These are phyloP conservation scores for Claviceps sp. DNA, from an alignment of 2,329 filamentous ascomycete genomes.

Conservation along the genomic window DNA sequence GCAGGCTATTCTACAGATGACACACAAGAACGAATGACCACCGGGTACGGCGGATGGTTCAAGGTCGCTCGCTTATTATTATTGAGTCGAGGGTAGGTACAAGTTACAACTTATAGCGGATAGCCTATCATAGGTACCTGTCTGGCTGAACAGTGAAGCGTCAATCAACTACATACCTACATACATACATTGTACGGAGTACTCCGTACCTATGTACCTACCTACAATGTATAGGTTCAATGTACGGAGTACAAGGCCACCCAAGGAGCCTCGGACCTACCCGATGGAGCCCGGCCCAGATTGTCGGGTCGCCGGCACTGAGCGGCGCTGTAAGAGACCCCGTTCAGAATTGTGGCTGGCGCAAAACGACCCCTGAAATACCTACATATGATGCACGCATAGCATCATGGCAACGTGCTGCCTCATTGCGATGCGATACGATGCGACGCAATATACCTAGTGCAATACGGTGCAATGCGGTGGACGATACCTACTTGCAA, in stretches of 20 bases:
- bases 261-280: neutral
- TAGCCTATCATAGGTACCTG: no score
- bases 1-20: no score
- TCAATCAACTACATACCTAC: no score
- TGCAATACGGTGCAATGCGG: neutral
- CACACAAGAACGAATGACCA: no score
- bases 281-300: neutral
- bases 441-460: neutral
- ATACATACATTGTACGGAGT: no score
- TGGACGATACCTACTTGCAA: neutral
- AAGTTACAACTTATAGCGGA: no score
- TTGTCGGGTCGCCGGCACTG: conserved; percentile 1
- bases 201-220: no score
- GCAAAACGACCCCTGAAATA: neutral
- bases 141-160: no score
- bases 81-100: no score
- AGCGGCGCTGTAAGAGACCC: neutral
- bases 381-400: neutral
- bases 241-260: neutral
- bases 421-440: neutral
- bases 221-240: no score
- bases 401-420: neutral
- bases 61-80: no score
- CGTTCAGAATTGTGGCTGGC: neutral
- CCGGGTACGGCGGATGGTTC: no score